These are phyloP conservation scores for Hsuehochloa calcarea DNA, from an alignment of 176 grass and related monocot species.

Conservation along the genomic window DNA sequence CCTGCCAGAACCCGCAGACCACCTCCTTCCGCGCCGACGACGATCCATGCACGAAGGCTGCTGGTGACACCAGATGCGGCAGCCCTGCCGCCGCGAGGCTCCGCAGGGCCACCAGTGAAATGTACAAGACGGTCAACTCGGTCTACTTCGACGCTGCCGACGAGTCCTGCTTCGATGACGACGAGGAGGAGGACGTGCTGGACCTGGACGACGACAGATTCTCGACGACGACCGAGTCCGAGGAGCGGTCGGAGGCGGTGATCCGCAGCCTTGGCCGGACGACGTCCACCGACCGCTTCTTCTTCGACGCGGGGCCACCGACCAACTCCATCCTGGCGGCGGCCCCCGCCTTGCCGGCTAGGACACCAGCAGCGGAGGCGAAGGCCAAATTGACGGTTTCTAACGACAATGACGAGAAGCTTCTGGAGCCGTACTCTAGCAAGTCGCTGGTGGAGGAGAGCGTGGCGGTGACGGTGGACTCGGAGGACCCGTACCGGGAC, in stretches of 20 bases:
- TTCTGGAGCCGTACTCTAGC: neutral
- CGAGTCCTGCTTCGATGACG: neutral
- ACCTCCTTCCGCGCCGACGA: constrained; percentile 46
- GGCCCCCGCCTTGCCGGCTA: neutral
- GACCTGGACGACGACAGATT: constrained; percentile 22
- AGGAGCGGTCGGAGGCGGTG: constrained; percentile 48
- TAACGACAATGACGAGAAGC: neutral
- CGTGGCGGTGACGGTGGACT: constrained; percentile 67
- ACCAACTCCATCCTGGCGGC: constrained; percentile 38
- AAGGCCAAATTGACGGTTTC: neutral
- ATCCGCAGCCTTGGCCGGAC: constrained; percentile 42
- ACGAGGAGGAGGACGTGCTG: neutral
- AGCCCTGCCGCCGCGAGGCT: neutral
- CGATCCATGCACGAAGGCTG: constrained; percentile 15
- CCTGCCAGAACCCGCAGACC: constrained; percentile 47
- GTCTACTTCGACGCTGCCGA: constrained; percentile 45
- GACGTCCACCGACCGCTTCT: constrained; percentile 48
- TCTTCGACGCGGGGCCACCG: constrained; percentile 54
- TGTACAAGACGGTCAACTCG: constrained; percentile 59
- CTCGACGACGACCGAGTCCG: constrained; percentile 22
- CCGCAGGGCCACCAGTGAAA: neutral
- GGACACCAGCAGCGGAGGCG: neutral
- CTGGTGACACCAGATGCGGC: neutral
- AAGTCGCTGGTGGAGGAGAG: constrained; percentile 42
- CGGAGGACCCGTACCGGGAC: constrained; percentile 68